Conservation (phyloP, 306 rosid genomes). For the Psophocarpus tetragonolobus region DNA sequence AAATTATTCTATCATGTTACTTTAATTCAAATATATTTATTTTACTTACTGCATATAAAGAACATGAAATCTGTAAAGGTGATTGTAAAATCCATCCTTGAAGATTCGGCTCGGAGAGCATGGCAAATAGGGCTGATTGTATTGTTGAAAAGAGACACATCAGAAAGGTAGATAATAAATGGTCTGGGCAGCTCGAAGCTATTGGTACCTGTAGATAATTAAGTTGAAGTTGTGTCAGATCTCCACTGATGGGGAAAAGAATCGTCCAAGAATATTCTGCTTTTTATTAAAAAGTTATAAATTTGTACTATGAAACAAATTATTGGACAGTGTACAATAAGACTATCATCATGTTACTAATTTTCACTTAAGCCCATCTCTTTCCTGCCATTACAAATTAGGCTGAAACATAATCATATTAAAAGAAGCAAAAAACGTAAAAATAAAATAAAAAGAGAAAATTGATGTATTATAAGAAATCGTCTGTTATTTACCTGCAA, state of each 20-base stretch:
- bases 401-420: background rate
- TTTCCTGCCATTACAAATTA: background rate
- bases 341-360: no score
- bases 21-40: no score
- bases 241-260: background rate
- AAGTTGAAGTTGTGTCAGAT: constrained; percentile 24
- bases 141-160: constrained; percentile 59
- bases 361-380: no score
- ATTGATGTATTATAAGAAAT: background rate
- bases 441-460: background rate
- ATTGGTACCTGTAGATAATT: constrained; percentile 68
- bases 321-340: no score
- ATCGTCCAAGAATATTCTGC: background rate
- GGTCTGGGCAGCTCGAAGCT: constrained; percentile 61
- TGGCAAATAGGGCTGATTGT: constrained; percentile 47
- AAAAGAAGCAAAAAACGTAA: no score
- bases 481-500: constrained; percentile 49
- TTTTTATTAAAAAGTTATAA: background rate
- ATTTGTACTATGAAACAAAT: background rate
- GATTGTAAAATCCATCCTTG: constrained; percentile 55
- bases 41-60: constrained; percentile 76
- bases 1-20: no score
- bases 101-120: constrained; percentile 43
- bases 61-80: constrained; percentile 47
- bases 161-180: constrained; percentile 58